These are phyloP conservation scores for Fusarium pseudonygamai DNA, from an alignment of 2,329 filamentous ascomycete species.

Conservation along the genomic window DNA sequence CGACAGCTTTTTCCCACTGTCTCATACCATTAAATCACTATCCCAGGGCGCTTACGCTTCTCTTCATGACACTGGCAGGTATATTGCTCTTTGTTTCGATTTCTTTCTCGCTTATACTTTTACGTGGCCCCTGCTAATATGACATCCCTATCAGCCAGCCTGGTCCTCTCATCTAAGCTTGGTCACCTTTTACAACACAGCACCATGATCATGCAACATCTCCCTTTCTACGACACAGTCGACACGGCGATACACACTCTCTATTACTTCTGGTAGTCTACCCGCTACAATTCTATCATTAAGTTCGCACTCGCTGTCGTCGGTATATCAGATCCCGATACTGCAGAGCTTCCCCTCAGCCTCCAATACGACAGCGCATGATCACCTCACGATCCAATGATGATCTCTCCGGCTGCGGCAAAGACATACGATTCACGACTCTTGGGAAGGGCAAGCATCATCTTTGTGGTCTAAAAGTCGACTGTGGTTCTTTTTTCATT, in stretches of 20 bases:
- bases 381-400: conserved; percentile 5
- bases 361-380: conserved; percentile 22
- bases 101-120: neutral
- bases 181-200: conserved; percentile 12
- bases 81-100: neutral
- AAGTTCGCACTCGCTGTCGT: neutral
- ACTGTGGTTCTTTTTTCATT: conserved; percentile 35
- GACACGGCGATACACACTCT: neutral
- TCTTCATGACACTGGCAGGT: neutral
- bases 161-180: conserved; percentile 31
- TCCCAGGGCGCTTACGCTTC: neutral
- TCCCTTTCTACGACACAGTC: neutral
- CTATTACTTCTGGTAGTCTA: neutral
- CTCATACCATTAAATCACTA: neutral
- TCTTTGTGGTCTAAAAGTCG: conserved; percentile 25
- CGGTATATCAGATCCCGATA: conserved; percentile 3
- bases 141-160: conserved; percentile 14
- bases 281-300: too few species aligned
- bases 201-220: conserved; percentile 4
- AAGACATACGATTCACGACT: neutral
- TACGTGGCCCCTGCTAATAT: conserved; percentile 19
- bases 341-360: conserved; percentile 32
- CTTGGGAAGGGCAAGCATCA: neutral
- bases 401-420: neutral
- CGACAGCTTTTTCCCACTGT: conserved; percentile 7